Conservation (phyloP, 257 asterid genomes). For the Nicotiana tomentosiformis region DNA sequence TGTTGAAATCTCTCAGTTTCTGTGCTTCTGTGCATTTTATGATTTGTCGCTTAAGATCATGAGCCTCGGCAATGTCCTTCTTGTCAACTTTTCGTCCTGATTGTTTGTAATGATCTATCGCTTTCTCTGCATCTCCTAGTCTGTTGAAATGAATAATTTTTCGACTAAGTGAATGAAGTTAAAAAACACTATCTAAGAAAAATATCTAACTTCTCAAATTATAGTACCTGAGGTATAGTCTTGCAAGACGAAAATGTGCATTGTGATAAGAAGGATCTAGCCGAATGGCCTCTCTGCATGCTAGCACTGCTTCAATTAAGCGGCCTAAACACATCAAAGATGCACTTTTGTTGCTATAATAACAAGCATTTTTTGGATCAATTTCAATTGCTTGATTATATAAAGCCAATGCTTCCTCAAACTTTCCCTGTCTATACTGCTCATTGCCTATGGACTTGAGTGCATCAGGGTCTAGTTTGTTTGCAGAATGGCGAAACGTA, state of each 20-base stretch:
- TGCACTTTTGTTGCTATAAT: constrained; percentile 74
- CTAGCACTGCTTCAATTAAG: constrained; percentile 68
- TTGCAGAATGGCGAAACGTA: constrained; percentile 32
- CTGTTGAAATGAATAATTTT: constrained; percentile 9
- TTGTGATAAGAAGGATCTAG: constrained; percentile 51
- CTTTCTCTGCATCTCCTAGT: constrained; percentile 57
- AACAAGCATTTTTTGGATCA: constrained; percentile 70
- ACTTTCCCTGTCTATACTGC: constrained; percentile 58
- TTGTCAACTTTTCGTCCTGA: constrained; percentile 54
- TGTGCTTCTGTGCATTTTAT: constrained; percentile 47
- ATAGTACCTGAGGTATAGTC: constrained; percentile 39
- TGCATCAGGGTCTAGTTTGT: constrained; percentile 69
- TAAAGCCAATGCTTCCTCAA: constrained; percentile 62
- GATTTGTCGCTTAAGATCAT: constrained; percentile 30
- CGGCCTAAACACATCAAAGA: constrained; percentile 60
- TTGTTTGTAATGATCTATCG: constrained; percentile 45
- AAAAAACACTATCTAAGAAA: not conserved
- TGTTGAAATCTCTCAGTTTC: constrained; percentile 35
- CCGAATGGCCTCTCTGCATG: constrained; percentile 51
- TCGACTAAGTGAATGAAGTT: not conserved
- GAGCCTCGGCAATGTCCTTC: constrained; percentile 37
- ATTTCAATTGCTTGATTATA: constrained; percentile 71
- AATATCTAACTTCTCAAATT: not conserved
- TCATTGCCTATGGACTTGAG: constrained; percentile 66
- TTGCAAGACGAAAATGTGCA: constrained; percentile 51